Evolutionary conservation across 805 yeast genomes (phyloP).

Genomic region (Candida multigemmis): DNA sequence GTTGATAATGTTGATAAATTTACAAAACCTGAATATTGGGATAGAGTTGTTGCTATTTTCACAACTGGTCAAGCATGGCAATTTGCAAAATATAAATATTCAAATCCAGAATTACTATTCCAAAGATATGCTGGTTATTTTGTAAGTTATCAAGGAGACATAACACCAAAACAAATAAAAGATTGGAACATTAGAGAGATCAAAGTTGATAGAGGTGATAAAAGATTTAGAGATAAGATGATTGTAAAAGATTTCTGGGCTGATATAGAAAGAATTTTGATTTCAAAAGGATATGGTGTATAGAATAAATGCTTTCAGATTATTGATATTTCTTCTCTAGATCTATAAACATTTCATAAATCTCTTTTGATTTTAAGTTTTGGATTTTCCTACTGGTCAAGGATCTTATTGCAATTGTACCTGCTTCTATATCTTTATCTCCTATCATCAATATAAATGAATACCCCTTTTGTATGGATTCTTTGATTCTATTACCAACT

Average conservation of each 20-base stretch:
- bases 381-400: slow-evolving; percentile 39
- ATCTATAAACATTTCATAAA: slow-evolving; percentile 41
- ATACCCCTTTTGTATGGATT: slow-evolving; percentile 66
- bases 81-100: slow-evolving; percentile 77
- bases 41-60: slow-evolving; percentile 88
- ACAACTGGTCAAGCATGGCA: slow-evolving; percentile 99
- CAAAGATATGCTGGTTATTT: slow-evolving; percentile 79
- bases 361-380: slow-evolving; percentile 40
- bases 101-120: slow-evolving; percentile 71
- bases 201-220: slow-evolving; percentile 64
- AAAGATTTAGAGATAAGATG: slow-evolving; percentile 83
- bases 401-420: slow-evolving; percentile 55
- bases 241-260: slow-evolving; percentile 83
- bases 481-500: slow-evolving; percentile 71
- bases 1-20: slow-evolving; percentile 79
- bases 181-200: slow-evolving; percentile 87
- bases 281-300: slow-evolving; percentile 49
- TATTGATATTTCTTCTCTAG: slow-evolving; percentile 44
- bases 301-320: slow-evolving; percentile 7
- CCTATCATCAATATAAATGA: slow-evolving; percentile 81
- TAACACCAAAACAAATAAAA: slow-evolving; percentile 61
- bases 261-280: slow-evolving; percentile 63
- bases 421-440: slow-evolving; percentile 62
- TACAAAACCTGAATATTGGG: slow-evolving; percentile 96
- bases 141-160: slow-evolving; percentile 68